phyloP scores from a whole-genome alignment of 352 stramenopile species.

The Lagenidium giganteum region DNA sequence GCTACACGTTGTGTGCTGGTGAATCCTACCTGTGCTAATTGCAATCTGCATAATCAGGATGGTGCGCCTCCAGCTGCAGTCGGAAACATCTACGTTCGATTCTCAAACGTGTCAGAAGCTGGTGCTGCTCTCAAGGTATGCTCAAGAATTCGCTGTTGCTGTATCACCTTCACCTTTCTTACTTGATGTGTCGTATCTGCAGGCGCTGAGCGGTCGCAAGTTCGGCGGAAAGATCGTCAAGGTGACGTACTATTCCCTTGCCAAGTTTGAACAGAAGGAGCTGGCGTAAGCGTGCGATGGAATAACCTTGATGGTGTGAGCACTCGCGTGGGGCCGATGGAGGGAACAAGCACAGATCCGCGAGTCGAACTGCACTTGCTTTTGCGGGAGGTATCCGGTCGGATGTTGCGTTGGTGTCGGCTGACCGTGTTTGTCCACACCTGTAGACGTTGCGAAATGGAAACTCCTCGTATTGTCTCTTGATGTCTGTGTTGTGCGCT shows the following conservation, averaged over 20 bases:
- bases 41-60: slow-evolving; percentile 41
- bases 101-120: slow-evolving; percentile 48
- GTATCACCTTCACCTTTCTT: not conserved
- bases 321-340: not conserved
- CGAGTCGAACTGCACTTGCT: not conserved
- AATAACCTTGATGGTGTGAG: not conserved
- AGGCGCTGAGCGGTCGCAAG: slow-evolving; percentile 81
- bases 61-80: slow-evolving; percentile 48
- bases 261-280: slow-evolving; percentile 66
- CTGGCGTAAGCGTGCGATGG: slow-evolving; percentile 33
- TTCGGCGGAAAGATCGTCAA: slow-evolving; percentile 85
- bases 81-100: slow-evolving; percentile 81
- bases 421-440: too few relatives aligned
- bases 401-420: too few relatives aligned
- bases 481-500: slow-evolving; percentile 8
- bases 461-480: not conserved
- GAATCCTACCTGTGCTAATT: too few relatives aligned
- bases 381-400: too few relatives aligned
- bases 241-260: slow-evolving; percentile 69
- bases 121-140: slow-evolving; percentile 68
- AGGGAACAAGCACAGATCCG: too few relatives aligned
- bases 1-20: slow-evolving; percentile 2
- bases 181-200: not conserved
- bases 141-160: not conserved
- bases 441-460: too few relatives aligned